A percentile compares a stretch with the other conserved stretches of the same genome.
Conservation (phyloP, 1,284 basidiomycete species). For the Heliocybe sulcata region DNA sequence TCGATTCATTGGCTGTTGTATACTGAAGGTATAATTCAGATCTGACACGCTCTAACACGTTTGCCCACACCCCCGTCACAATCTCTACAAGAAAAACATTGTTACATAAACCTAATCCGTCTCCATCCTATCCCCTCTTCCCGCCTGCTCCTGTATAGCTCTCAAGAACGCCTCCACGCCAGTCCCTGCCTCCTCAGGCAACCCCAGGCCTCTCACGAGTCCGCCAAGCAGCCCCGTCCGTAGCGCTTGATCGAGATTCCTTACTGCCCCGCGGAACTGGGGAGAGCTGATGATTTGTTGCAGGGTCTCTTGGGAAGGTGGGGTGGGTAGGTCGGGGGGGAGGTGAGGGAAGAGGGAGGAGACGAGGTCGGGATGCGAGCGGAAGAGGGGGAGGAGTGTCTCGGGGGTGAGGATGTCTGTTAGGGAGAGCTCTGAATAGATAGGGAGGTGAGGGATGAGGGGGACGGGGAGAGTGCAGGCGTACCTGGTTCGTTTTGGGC, state of each 20-base stretch:
- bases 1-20: background rate
- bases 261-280: slow-evolving; percentile 55
- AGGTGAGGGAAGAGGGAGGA: slow-evolving; percentile 69
- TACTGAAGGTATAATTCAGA: background rate
- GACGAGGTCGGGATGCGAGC: slow-evolving; percentile 57
- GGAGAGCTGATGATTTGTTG: slow-evolving; percentile 46
- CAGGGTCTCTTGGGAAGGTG: slow-evolving; percentile 57
- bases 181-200: slow-evolving; percentile 73
- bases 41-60: too few species aligned
- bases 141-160: slow-evolving; percentile 70
- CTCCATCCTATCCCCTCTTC: slow-evolving; percentile 44
- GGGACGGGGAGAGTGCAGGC: background rate
- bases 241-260: slow-evolving; percentile 69
- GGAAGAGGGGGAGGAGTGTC: slow-evolving; percentile 62
- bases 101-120: slow-evolving; percentile 38
- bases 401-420: slow-evolving; percentile 69
- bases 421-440: slow-evolving; percentile 47
- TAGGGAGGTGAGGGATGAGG: background rate
- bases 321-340: slow-evolving; percentile 61
- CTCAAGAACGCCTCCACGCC: slow-evolving; percentile 66
- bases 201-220: slow-evolving; percentile 63
- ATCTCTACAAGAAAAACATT: too few species aligned
- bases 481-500: slow-evolving; percentile 11
- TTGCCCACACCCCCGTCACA: too few species aligned
- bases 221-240: slow-evolving; percentile 67